Base-by-base conservation (phyloP, 2,329 filamentous ascomycete species). In the Sporothrix brasiliensis region DNA sequence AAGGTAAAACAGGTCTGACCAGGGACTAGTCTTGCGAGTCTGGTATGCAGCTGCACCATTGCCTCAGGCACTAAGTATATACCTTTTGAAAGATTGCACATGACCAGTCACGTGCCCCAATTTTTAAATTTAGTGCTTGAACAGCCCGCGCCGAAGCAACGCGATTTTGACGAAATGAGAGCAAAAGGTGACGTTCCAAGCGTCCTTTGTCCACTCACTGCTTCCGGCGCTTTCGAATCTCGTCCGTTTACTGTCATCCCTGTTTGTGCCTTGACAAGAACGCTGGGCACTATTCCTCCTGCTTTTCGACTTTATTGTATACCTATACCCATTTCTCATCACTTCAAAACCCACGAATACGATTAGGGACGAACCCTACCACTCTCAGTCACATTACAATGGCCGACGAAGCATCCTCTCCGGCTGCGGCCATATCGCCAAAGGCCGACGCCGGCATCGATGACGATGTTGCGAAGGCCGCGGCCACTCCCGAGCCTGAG, bases 361-460 rank as follows among this genome's bases (percentile, higher is more conserved):
- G 16, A 19, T 14, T 9, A n/a, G 19, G 9, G 30, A 30, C 24
- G 11, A 13, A 47, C 16, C 30, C 39, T 24, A 65, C 61, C 19
- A 65, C 24, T 30, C 3, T 30, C 24, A 34, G 21, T 27, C 56
- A 47, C 41, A 3, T 11, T 10, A 50, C 39, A 14, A 70, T 70
- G 69, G 53, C 69, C 19, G 69, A 70, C 63, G 47, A 39, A 14
- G 65, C 63, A n/a, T 52, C 63, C 19, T 52, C 63, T 27, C 63
- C 61, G 47, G 63, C n/a, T 39, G 61, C 47, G 16, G 60, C 34
- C 41, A 49, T 44, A 21, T 66, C 72, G 34, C 56, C 56, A 11
- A 60, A 27, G 27, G 34, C 54, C 11, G 41, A 52, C 27, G 76
- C 61, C 4, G 58, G 52, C 34, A 76, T 78, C 49, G 72, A 77